Conservation (phyloP, 495 filamentous ascomycete species). For the Penicillium argentinense region DNA sequence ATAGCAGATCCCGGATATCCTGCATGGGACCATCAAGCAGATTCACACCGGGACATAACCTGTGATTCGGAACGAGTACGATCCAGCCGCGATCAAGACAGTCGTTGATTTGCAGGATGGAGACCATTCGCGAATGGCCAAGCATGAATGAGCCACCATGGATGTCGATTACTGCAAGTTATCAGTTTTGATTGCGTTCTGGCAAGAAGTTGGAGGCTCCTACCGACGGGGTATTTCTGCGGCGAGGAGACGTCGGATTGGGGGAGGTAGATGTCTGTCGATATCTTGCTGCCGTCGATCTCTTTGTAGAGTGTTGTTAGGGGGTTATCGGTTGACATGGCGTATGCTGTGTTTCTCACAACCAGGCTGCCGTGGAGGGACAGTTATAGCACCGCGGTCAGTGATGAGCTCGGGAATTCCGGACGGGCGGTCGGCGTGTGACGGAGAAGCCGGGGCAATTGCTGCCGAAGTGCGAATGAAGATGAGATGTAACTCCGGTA, state of each 20-base stretch:
- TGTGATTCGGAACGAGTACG: conserved; percentile 36
- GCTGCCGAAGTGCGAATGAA: neutral
- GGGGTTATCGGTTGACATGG: conserved; percentile 21
- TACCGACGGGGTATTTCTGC: conserved; percentile 29
- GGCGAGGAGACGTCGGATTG: conserved; percentile 1
- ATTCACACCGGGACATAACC: conserved; percentile 33
- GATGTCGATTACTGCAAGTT: conserved; percentile 34
- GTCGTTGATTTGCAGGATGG: conserved; percentile 29
- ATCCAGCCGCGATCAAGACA: conserved; percentile 40
- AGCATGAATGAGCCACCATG: conserved; percentile 44
- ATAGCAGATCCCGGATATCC: conserved; percentile 30
- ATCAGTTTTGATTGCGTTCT: neutral
- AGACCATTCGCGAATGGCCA: conserved; percentile 34
- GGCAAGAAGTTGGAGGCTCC: conserved; percentile 2
- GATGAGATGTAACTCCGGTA: too few relatives aligned
- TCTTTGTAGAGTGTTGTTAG: conserved; percentile 32
- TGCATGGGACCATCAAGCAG: conserved; percentile 30
- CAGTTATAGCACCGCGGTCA: conserved; percentile 1
- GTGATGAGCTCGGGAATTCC: conserved; percentile 12
- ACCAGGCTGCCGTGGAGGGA: too few relatives aligned
- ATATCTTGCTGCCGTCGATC: conserved; percentile 26
- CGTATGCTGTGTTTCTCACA: too few relatives aligned
- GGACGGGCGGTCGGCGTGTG: conserved; percentile 5
- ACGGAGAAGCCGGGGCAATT: neutral
- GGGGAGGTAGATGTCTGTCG: conserved; percentile 37